Conservation (phyloP, 768 basidiomycete species). For the Ramaria sp. region DNA sequence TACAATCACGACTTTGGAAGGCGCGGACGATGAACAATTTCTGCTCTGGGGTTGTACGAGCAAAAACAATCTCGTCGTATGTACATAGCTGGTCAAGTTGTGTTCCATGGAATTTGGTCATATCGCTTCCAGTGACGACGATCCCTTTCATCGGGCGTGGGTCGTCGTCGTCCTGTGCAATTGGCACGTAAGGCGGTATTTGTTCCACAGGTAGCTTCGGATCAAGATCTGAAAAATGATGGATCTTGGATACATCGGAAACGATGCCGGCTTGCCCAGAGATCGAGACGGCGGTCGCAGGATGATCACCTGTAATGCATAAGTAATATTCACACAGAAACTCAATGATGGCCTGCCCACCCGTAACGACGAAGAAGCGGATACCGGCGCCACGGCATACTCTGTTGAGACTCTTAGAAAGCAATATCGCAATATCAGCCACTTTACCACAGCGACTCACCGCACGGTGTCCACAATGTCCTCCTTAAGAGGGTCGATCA, state of each 20-base stretch:
- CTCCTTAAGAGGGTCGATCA: constrained; percentile 48
- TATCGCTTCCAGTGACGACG: constrained; percentile 32
- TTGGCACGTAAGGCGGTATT: constrained; percentile 6
- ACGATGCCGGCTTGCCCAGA: constrained; percentile 53
- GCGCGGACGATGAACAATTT: constrained; percentile 55
- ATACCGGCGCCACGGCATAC: constrained; percentile 47
- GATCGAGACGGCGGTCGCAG: constrained; percentile 51
- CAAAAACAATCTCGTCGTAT: constrained; percentile 46
- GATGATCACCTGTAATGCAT: constrained; percentile 37
- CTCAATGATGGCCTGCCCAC: constrained; percentile 14
- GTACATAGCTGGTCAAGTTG: constrained; percentile 23
- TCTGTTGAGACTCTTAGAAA: constrained; percentile 10
- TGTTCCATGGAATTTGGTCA: constrained; percentile 23
- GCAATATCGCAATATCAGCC: not conserved
- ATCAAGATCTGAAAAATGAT: constrained; percentile 28
- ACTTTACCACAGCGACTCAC: not conserved
- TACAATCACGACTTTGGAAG: constrained; percentile 39
- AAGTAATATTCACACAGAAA: not conserved
- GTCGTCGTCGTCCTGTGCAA: constrained; percentile 22
- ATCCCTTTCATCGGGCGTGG: constrained; percentile 23
- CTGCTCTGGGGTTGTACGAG: constrained; percentile 53
- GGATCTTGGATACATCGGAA: constrained; percentile 25
- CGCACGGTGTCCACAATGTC: constrained; percentile 42
- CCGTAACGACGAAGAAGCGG: constrained; percentile 53
- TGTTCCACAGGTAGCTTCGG: constrained; percentile 15